Conservation (phyloP, 73 alveolate species). For the Uronychia setigera region DNA sequence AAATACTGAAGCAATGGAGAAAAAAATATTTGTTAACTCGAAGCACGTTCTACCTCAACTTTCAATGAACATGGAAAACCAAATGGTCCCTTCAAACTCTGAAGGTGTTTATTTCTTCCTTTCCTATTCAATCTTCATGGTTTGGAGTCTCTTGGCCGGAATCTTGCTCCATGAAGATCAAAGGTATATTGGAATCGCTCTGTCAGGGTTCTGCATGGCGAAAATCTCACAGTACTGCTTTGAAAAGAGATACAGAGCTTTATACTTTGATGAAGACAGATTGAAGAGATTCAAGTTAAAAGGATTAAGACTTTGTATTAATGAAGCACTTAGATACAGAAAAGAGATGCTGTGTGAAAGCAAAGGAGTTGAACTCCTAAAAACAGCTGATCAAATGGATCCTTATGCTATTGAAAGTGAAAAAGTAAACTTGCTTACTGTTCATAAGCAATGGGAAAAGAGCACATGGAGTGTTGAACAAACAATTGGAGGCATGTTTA, state of each 20-base stretch:
- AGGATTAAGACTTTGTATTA: not conserved
- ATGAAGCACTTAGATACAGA: not conserved
- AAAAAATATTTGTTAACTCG: slow-evolving; percentile 8
- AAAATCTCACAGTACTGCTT: not conserved
- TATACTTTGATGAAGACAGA: not conserved
- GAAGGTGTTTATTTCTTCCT: slow-evolving; percentile 13
- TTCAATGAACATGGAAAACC: not conserved
- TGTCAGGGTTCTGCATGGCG: not conserved
- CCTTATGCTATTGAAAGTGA: not conserved
- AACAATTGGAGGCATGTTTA: not conserved
- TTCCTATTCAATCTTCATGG: slow-evolving; percentile 9
- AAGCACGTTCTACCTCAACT: slow-evolving; percentile 32
- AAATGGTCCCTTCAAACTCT: not conserved
- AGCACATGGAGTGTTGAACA: not conserved
- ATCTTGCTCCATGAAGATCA: slow-evolving; percentile 4
- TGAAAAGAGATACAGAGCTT: not conserved
- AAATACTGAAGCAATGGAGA: slow-evolving; percentile 2
- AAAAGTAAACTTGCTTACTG: not conserved
- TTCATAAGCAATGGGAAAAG: not conserved
- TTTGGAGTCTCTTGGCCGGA: slow-evolving; percentile 50
- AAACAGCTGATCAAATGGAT: not conserved
- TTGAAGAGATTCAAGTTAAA: not conserved
- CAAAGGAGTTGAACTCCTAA: not conserved
- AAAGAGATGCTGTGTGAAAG: not conserved
- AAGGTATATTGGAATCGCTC: slow-evolving; percentile 31